Conservation (phyloP, 805 yeast genomes). For the Metschnikowia anglica region DNA sequence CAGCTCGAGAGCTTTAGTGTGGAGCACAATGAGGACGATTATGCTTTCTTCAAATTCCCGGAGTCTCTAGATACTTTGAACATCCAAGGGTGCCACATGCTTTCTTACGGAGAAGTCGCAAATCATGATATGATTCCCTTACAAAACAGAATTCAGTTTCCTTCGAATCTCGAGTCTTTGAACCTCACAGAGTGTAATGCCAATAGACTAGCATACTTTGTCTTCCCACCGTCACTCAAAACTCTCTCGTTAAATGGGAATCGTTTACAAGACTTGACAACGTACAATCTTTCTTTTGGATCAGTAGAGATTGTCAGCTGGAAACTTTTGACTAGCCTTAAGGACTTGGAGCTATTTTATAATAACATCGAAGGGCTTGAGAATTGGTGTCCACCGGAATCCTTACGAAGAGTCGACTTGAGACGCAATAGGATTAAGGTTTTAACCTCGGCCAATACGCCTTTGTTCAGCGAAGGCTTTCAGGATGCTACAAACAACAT, state of each 20-base stretch:
- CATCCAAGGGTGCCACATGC: slow-evolving; percentile 20
- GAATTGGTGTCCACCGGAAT: slow-evolving; percentile 23
- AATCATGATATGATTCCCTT: slow-evolving; percentile 1
- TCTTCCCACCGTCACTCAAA: slow-evolving; percentile 25
- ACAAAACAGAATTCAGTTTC: slow-evolving; percentile 24
- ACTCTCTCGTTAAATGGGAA: slow-evolving; percentile 29
- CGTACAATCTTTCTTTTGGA: slow-evolving; percentile 19
- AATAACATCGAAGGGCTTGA: slow-evolving; percentile 23
- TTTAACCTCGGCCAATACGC: slow-evolving; percentile 16
- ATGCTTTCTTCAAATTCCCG: slow-evolving; percentile 31
- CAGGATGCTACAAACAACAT: slow-evolving; percentile 4
- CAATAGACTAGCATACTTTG: slow-evolving; percentile 20
- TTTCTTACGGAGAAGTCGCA: slow-evolving; percentile 10
- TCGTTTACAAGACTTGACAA: slow-evolving; percentile 21
- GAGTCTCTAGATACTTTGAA: slow-evolving; percentile 23
- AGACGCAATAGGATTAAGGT: slow-evolving; percentile 18
- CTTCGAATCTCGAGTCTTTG: slow-evolving; percentile 22
- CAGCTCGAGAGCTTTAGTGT: slow-evolving; percentile 19
- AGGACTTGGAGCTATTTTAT: slow-evolving; percentile 23
- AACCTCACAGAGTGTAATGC: slow-evolving; percentile 28
- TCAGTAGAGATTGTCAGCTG: slow-evolving; percentile 20
- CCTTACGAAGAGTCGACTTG: slow-evolving; percentile 13
- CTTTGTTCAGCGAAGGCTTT: slow-evolving; percentile 9
- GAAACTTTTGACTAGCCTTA: slow-evolving; percentile 25
- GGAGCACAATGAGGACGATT: slow-evolving; percentile 11